Conservation (phyloP, 805 yeast genomes). For the Vanderwaltozyma verrucispora region DNA sequence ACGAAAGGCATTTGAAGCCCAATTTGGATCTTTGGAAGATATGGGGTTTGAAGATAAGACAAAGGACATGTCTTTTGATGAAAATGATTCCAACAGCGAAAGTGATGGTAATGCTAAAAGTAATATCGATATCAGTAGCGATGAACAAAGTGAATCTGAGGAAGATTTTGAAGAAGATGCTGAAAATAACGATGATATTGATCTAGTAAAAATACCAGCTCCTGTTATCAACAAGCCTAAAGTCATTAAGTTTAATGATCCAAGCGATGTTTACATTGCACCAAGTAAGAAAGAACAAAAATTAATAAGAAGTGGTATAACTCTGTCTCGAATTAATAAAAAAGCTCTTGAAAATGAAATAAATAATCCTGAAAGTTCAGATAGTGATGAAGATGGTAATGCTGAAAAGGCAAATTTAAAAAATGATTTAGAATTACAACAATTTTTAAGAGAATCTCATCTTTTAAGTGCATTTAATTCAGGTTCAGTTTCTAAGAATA, state of each 20-base stretch:
- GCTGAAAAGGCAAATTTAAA: constrained; percentile 46
- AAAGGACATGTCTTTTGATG: constrained; percentile 9
- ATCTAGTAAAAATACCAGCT: background rate
- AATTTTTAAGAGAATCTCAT: constrained; percentile 64
- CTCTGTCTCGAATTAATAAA: constrained; percentile 30
- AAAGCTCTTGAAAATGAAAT: constrained; percentile 25
- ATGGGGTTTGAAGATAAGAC: constrained; percentile 43
- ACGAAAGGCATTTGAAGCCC: constrained; percentile 50
- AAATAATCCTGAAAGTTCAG: background rate
- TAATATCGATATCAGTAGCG: constrained; percentile 8
- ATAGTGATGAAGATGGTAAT: constrained; percentile 20
- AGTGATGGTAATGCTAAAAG: constrained; percentile 5
- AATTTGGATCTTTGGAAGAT: constrained; percentile 48
- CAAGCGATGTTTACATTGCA: constrained; percentile 14
- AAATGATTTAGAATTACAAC: constrained; percentile 63
- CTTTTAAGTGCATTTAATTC: constrained; percentile 34
- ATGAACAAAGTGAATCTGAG: constrained; percentile 13
- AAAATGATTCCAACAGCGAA: too few species aligned
- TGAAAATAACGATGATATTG: constrained; percentile 6
- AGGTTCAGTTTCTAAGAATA: constrained; percentile 14
- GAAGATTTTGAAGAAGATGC: constrained; percentile 1
- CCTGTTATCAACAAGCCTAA: constrained; percentile 7
- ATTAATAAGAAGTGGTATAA: constrained; percentile 49
- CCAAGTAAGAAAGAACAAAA: constrained; percentile 42
- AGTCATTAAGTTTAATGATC: constrained; percentile 21